Evolutionary conservation across 225 moss, liverwort and hornwort species (phyloP).

Genomic region (Straminergon stramineum): DNA sequence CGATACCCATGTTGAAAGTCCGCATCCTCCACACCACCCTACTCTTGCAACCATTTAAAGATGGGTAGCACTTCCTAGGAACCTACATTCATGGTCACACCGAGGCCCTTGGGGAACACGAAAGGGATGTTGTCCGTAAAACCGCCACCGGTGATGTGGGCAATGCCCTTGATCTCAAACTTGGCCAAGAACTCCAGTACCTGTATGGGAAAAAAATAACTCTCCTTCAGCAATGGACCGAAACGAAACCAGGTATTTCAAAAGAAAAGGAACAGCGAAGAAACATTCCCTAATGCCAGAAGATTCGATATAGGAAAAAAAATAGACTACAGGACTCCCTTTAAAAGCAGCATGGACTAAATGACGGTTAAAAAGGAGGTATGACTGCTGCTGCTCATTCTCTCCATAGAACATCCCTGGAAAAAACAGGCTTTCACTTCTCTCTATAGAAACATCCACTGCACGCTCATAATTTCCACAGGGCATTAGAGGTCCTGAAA

Average conservation of each 20-base stretch:
- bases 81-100: slow-evolving; percentile 46
- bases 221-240: neutral
- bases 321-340: neutral
- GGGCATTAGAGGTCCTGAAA: neutral
- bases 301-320: neutral
- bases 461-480: neutral
- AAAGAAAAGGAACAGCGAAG: neutral
- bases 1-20: slow-evolving; percentile 86
- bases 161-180: slow-evolving; percentile 72
- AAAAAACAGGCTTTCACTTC: neutral
- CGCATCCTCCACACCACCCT: slow-evolving; percentile 39
- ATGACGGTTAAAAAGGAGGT: neutral
- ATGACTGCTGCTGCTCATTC: neutral
- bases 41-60: slow-evolving; percentile 47
- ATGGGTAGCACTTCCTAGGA: slow-evolving; percentile 66
- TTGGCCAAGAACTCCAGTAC: slow-evolving; percentile 43
- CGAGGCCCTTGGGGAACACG: slow-evolving; percentile 59
- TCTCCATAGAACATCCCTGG: neutral
- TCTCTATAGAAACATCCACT: neutral
- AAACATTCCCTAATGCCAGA: neutral
- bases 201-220: neutral
- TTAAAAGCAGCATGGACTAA: neutral
- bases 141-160: slow-evolving; percentile 78
- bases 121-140: slow-evolving; percentile 84
- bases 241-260: neutral